Percentiles rank a stretch among this genome's conserved stretches.
phyloP scores from a whole-genome alignment of 1,284 basidiomycete species.

The Volvariella surrecta region DNA sequence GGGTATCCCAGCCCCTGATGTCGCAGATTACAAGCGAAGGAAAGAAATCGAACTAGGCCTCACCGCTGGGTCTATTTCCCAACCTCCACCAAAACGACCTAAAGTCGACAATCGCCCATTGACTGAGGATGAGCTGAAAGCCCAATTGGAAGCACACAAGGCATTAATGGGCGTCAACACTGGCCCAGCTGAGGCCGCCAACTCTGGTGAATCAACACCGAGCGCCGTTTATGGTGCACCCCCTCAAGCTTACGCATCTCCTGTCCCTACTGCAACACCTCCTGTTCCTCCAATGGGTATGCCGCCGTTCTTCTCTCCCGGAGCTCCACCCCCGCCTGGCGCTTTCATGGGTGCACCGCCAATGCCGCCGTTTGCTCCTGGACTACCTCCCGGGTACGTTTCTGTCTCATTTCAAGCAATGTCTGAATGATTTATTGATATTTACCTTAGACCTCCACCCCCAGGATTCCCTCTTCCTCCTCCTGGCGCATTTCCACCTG shows the following conservation, averaged over 20 bases:
- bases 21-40: slow-evolving; percentile 90
- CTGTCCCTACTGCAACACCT: slow-evolving; percentile 29
- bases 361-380: slow-evolving; percentile 31
- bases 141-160: slow-evolving; percentile 86
- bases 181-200: slow-evolving; percentile 27
- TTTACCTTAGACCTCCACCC: slow-evolving; percentile 27
- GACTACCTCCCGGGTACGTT: slow-evolving; percentile 43
- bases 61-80: slow-evolving; percentile 70
- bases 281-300: slow-evolving; percentile 21
- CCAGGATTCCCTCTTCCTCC: slow-evolving; percentile 34
- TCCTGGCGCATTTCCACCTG: slow-evolving; percentile 19
- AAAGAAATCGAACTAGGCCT: slow-evolving; percentile 91
- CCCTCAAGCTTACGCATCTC: slow-evolving; percentile 54
- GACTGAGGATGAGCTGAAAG: slow-evolving; percentile 76
- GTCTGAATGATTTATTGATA: slow-evolving; percentile 6
- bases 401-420: neutral
- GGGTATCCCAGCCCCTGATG: slow-evolving; percentile 90
- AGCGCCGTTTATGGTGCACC: slow-evolving; percentile 58
- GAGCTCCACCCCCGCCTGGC: slow-evolving; percentile 19
- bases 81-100: slow-evolving; percentile 73
- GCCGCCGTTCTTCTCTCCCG: slow-evolving; percentile 21
- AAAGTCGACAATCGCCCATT: slow-evolving; percentile 79
- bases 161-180: slow-evolving; percentile 77
- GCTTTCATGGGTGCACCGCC: slow-evolving; percentile 22
- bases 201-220: slow-evolving; percentile 18